These are phyloP conservation scores for Yamadazyma paraphyllophila DNA, from an alignment of 805 yeast genomes.

Conservation along the genomic window DNA sequence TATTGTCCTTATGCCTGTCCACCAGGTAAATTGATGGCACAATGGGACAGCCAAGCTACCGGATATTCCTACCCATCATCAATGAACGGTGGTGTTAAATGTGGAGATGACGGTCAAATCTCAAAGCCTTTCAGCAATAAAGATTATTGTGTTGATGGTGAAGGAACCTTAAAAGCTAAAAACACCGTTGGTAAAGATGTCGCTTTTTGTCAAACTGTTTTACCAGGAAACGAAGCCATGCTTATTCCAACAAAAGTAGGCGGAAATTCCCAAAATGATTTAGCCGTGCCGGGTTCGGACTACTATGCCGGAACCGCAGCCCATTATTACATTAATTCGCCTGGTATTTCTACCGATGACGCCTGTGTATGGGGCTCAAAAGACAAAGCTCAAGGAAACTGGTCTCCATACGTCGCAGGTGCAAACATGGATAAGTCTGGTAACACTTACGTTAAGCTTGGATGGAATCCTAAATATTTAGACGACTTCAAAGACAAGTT, in stretches of 20 bases:
- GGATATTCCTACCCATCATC: conserved; percentile 74
- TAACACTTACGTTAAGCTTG: conserved; percentile 77
- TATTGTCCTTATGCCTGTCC: conserved; percentile 93
- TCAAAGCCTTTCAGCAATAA: conserved; percentile 57
- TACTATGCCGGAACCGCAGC: conserved; percentile 88
- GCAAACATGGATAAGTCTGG: conserved; percentile 73
- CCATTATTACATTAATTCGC: conserved; percentile 81
- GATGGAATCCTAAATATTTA: conserved; percentile 86
- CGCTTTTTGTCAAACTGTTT: conserved; percentile 88
- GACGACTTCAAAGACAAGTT: conserved; percentile 55
- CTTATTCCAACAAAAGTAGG: conserved; percentile 75
- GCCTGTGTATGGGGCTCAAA: conserved; percentile 85
- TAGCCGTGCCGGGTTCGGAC: conserved; percentile 83
- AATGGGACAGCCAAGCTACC: conserved; percentile 82
- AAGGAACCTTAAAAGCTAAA: conserved; percentile 64
- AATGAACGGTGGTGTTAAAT: conserved; percentile 78
- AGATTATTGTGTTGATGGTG: conserved; percentile 73
- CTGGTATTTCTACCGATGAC: conserved; percentile 72
- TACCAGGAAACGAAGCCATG: conserved; percentile 95
- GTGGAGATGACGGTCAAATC: conserved; percentile 67
- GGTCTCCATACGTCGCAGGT: conserved; percentile 94
- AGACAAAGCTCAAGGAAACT: conserved; percentile 72
- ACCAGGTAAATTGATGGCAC: conserved; percentile 82
- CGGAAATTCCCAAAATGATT: conserved; percentile 43
- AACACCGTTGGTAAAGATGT: conserved; percentile 59